Conservation (phyloP, 2,329 filamentous ascomycete species). For the Xylariomycetidae sp. region DNA sequence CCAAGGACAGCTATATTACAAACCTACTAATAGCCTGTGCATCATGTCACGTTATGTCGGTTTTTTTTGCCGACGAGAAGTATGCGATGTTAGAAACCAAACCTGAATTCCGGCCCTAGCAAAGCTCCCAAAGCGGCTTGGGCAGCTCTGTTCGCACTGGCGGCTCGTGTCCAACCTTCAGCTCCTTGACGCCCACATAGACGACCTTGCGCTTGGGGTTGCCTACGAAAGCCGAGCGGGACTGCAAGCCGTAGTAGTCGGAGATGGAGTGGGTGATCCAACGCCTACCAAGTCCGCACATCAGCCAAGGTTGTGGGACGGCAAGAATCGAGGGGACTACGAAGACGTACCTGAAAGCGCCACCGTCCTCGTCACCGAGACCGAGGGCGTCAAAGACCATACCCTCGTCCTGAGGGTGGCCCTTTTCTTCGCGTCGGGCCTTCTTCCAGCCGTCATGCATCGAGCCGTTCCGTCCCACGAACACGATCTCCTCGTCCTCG, state of each 20-base stretch:
- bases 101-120: too few species aligned
- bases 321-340: neutral
- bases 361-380: conserved; percentile 62
- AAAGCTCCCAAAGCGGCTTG: conserved; percentile 58
- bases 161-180: conserved; percentile 22
- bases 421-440: conserved; percentile 35
- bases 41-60: too few species aligned
- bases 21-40: too few species aligned
- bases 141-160: conserved; percentile 39
- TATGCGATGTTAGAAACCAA: too few species aligned
- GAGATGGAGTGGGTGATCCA: conserved; percentile 93
- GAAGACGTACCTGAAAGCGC: conserved; percentile 67
- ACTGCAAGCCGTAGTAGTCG: conserved; percentile 83
- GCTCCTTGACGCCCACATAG: conserved; percentile 67
- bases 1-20: too few species aligned
- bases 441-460: conserved; percentile 51
- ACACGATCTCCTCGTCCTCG: conserved; percentile 85
- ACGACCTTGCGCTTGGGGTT: conserved; percentile 70
- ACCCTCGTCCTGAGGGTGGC: conserved; percentile 50
- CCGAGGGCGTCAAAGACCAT: conserved; percentile 77
- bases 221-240: conserved; percentile 70
- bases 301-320: neutral
- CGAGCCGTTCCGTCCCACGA: conserved; percentile 65
- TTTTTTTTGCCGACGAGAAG: too few species aligned
- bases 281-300: conserved; percentile 47